Conservation (phyloP, 176 grass and related monocot species). For the Leersia perrieri region DNA sequence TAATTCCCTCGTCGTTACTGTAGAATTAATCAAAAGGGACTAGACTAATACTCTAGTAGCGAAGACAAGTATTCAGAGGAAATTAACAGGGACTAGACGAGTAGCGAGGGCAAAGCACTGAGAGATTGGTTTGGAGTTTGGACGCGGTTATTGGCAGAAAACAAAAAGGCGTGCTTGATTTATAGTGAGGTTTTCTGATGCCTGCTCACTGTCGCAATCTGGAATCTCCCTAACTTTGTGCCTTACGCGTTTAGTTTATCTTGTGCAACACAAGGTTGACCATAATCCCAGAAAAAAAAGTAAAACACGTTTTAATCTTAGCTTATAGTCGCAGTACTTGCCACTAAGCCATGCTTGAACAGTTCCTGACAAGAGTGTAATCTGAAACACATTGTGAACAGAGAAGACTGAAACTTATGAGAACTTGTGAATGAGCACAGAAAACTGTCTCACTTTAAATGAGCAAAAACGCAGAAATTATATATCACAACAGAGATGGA, state of each 20-base stretch:
- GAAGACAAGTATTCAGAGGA: neutral
- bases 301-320: neutral
- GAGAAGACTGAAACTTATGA: neutral
- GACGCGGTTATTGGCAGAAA: constrained; percentile 8
- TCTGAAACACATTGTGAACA: neutral
- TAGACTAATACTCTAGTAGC: neutral
- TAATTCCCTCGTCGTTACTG: neutral
- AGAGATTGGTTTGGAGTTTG: no score
- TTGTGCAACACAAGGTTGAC: neutral
- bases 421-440: neutral
- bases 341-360: neutral
- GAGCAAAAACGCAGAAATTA: neutral
- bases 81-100: neutral
- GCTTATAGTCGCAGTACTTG: neutral
- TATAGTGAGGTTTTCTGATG: neutral
- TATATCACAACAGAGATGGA: neutral
- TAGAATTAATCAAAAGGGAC: neutral
- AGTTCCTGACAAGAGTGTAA: neutral
- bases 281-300: neutral
- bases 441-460: neutral
- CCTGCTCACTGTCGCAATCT: neutral
- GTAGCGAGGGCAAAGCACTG: no score
- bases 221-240: neutral
- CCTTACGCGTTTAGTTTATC: constrained; percentile 25
- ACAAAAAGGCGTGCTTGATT: neutral